Evolutionary conservation across 2,329 filamentous ascomycete species (phyloP).

Genomic region (Phyllosticta citrichinensis): DNA sequence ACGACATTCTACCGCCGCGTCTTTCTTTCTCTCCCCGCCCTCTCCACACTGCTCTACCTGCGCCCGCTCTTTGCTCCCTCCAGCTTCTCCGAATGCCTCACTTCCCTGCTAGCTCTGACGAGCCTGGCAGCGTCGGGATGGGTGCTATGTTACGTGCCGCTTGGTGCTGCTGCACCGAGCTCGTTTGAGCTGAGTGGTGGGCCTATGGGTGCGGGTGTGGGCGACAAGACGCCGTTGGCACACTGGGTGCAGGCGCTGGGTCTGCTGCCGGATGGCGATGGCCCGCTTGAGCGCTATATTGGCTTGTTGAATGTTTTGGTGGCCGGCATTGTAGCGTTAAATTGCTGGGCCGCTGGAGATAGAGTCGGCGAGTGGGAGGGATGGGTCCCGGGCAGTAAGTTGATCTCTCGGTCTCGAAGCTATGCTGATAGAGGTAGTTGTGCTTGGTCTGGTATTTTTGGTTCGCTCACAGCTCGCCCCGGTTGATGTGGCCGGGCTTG

Average conservation of each 20-base stretch:
- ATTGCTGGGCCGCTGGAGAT: conserved; percentile 17
- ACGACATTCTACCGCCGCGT: conserved; percentile 23
- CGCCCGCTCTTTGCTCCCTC: conserved; percentile 34
- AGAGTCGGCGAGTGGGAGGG: conserved; percentile 21
- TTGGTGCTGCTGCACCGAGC: conserved; percentile 30
- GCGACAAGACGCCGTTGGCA: conserved; percentile 10
- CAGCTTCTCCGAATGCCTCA: conserved; percentile 30
- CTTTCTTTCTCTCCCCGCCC: conserved; percentile 52
- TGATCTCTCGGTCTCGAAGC: conserved; percentile 25
- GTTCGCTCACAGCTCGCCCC: conserved; percentile 57
- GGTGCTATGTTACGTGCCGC: conserved; percentile 47
- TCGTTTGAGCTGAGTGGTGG: not conserved
- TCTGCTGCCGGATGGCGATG: conserved; percentile 8
- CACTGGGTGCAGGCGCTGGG: not conserved
- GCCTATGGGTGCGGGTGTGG: conserved; percentile 18
- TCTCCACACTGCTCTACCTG: conserved; percentile 48
- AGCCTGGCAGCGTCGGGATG: conserved; percentile 55
- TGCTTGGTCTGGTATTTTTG: conserved; percentile 51
- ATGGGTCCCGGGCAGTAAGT: conserved; percentile 27
- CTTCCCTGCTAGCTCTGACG: conserved; percentile 49
- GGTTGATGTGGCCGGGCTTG: conserved; percentile 47
- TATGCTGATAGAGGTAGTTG: conserved; percentile 26
- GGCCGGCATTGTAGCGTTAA: conserved; percentile 37
- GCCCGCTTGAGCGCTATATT: conserved; percentile 49
- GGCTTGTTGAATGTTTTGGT: conserved; percentile 50